phyloP scores from a whole-genome alignment of 148 eudicot genomes.

The Camellia japonica region DNA sequence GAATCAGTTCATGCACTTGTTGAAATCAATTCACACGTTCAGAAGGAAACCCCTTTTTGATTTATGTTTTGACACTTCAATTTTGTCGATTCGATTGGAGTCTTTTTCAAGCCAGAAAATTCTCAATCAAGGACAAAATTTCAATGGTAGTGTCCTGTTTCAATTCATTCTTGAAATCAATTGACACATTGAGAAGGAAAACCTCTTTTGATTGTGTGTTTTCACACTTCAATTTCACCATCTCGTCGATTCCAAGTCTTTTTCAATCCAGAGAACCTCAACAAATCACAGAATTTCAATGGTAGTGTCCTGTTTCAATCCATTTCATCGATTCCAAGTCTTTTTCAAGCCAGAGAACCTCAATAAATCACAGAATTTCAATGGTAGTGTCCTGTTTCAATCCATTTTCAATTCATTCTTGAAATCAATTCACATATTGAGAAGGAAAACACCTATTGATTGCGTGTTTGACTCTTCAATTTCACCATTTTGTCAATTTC shows the following conservation, averaged over 20 bases:
- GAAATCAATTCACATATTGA: too few species aligned
- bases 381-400: slow-evolving; percentile 58
- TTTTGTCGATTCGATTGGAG: slow-evolving; percentile 2
- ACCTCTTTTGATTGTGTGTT: slow-evolving; percentile 18
- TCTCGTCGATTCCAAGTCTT: neutral
- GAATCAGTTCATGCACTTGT: slow-evolving; percentile 73
- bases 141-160: slow-evolving; percentile 22
- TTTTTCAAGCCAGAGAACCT: neutral
- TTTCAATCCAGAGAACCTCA: neutral
- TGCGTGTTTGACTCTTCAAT: too few species aligned
- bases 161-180: slow-evolving; percentile 39
- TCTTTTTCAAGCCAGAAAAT: neutral
- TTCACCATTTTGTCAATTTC: too few species aligned
- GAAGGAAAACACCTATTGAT: too few species aligned
- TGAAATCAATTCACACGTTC: slow-evolving; percentile 69
- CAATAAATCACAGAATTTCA: neutral
- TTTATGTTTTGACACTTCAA: neutral
- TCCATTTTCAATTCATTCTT: neutral
- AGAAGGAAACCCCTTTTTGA: slow-evolving; percentile 45
- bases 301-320: slow-evolving; percentile 48
- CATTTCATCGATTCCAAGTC: neutral
- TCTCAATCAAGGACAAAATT: neutral
- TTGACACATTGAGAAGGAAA: slow-evolving; percentile 62
- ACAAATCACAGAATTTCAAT: slow-evolving; percentile 21
- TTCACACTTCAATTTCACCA: slow-evolving; percentile 4